Evolutionary conservation across 2,329 filamentous ascomycete species (phyloP), one percentile per base, ranked within the genome.

Genomic region (Ceratocystis cubensis): DNA sequence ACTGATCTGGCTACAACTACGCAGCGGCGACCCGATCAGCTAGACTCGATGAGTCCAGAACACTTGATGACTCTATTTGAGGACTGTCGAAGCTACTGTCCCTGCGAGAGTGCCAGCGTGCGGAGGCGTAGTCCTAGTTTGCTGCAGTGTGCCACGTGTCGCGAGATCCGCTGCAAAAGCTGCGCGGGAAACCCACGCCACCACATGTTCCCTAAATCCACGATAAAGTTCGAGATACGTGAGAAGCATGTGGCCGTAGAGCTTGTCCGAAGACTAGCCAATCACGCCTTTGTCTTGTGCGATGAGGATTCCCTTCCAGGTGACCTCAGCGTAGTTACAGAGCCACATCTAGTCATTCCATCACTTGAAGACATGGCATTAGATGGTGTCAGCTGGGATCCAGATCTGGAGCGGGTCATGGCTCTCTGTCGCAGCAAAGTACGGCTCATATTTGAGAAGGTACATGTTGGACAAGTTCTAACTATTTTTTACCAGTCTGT

Each of bases 131-230:
- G 70, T 0, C 62, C 70, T 1, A 70, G 72, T 8, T 3, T 71
- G 61, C 61, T 69, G 8, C 56, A 44, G 5, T 79, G 78, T 66
- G n/a, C 48, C 0, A 68, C 70, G 4, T 79, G 78, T 66, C 70
- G 67, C 5, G 72, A 72, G 5, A 73, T 73, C n/a, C 74, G 76
- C 15, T 79, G 78, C 70, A 68, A 68, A 10, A 71, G 68, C 33
- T 79, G 78, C 66, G 70, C 71, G 7, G 76, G 76, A 1, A 79
- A 78, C 41, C 77, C 78, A 0, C 44, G 56, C 0, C 78, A 79
- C 67, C 28, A 70, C 1, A 74, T 74, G 61, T 22, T 15, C 4
- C 33, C 64, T 2, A n/a, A n/a, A 1, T 59, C 56, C 15, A 30
- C 30, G 3, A 30, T 33, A 5, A 33, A 59, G 28, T 59, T 59